Percentiles rank a stretch among this genome's conserved stretches.
Conservation (phyloP, 2,329 filamentous ascomycete species). For the Cladosporium sp. region DNA sequence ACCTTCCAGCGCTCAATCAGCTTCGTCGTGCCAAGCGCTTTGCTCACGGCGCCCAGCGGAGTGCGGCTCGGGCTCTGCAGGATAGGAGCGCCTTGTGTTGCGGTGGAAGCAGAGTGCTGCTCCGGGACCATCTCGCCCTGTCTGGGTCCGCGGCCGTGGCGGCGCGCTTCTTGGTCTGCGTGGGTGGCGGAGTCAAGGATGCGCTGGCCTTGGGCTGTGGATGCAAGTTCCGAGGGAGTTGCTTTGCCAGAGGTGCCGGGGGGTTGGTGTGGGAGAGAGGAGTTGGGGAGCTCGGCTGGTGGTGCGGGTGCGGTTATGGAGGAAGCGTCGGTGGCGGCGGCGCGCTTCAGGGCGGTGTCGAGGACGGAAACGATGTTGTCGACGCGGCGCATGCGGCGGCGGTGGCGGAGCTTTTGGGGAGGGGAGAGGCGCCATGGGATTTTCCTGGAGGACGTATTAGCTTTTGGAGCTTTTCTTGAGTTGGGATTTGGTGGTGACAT, state of each 20-base stretch:
- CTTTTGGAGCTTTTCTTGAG: slow-evolving; percentile 15
- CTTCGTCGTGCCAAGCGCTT: slow-evolving; percentile 61
- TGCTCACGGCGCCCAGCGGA: slow-evolving; percentile 30
- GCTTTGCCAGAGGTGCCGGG: slow-evolving; percentile 25
- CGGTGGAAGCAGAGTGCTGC: not conserved
- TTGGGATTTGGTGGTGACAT: not conserved
- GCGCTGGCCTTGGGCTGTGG: slow-evolving; percentile 36
- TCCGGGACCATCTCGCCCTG: slow-evolving; percentile 30
- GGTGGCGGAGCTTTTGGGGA: slow-evolving; percentile 86
- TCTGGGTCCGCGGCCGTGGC: slow-evolving; percentile 36
- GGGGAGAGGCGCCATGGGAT: slow-evolving; percentile 92
- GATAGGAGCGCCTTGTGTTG: not conserved
- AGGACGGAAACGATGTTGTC: slow-evolving; percentile 85
- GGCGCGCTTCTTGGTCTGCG: slow-evolving; percentile 22
- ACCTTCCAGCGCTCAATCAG: slow-evolving; percentile 86
- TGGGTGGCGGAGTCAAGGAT: slow-evolving; percentile 26
- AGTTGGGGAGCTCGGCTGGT: slow-evolving; percentile 16
- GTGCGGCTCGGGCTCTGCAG: slow-evolving; percentile 19
- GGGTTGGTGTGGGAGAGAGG: slow-evolving; percentile 18
- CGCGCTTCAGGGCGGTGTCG: slow-evolving; percentile 66
- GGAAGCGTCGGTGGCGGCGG: slow-evolving; percentile 45
- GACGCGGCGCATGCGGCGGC: slow-evolving; percentile 77
- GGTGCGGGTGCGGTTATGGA: not conserved
- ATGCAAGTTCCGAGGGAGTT: slow-evolving; percentile 30
- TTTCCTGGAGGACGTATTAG: slow-evolving; percentile 62